phyloP scores from a whole-genome alignment of 2,329 filamentous ascomycete species.

The Colletotrichum lini region DNA sequence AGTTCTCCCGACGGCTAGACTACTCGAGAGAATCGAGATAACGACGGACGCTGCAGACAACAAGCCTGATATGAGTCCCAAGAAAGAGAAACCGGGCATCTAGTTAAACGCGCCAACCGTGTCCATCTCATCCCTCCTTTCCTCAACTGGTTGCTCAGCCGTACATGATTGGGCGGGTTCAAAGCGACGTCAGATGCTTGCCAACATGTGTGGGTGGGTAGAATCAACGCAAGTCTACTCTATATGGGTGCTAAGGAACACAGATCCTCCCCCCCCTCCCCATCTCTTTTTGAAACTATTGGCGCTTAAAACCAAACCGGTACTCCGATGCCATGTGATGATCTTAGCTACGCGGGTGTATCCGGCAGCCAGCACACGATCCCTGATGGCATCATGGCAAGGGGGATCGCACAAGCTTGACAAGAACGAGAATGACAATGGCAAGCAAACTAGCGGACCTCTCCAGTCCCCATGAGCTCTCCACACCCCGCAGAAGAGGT shows the following conservation, averaged over 20 bases:
- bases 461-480: background rate
- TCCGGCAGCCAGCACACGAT: background rate
- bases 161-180: background rate
- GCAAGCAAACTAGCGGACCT: background rate
- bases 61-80: too few relatives aligned
- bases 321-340: background rate
- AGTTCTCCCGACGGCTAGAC: too few relatives aligned
- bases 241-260: too few relatives aligned
- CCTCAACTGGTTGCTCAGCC: background rate
- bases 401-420: slow-evolving; percentile 10
- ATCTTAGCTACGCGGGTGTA: background rate
- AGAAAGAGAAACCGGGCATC: too few relatives aligned
- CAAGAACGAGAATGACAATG: background rate
- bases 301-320: slow-evolving; percentile 1
- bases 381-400: background rate
- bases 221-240: too few relatives aligned
- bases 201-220: background rate
- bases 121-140: background rate
- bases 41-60: too few relatives aligned
- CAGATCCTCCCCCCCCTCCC: too few relatives aligned
- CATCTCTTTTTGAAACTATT: background rate
- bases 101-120: too few relatives aligned
- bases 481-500: slow-evolving; percentile 11
- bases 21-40: too few relatives aligned
- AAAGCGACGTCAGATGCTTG: background rate